Evolutionary conservation across 495 filamentous ascomycete species (phyloP).

Genomic region (Corynascus novoguineensis): DNA sequence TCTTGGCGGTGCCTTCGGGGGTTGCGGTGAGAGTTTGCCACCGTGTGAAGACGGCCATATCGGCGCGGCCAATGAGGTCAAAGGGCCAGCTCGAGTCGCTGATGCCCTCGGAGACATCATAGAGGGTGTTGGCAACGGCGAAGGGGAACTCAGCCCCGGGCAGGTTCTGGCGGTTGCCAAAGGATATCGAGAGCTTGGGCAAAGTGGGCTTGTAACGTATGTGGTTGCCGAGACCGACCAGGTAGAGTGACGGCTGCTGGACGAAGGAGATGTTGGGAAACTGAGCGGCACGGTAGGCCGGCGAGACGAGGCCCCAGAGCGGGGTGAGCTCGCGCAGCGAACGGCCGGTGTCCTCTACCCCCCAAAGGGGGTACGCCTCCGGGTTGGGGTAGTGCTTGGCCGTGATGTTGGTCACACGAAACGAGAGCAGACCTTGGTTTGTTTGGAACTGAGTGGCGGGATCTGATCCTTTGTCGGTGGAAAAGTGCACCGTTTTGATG

Average conservation of each 20-base stretch:
- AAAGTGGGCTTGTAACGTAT: neutral
- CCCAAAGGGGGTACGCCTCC: constrained; percentile 30
- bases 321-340: constrained; percentile 21
- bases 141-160: constrained; percentile 11
- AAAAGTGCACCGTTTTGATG: constrained; percentile 41
- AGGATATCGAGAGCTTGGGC: neutral
- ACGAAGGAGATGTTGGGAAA: constrained; percentile 28
- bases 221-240: constrained; percentile 17
- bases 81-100: neutral
- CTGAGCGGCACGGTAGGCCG: constrained; percentile 19
- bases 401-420: constrained; percentile 23
- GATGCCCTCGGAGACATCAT: neutral
- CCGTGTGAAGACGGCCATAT: constrained; percentile 28
- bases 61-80: constrained; percentile 32
- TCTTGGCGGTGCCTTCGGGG: constrained; percentile 17
- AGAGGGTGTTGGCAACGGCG: constrained; percentile 3
- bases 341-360: constrained; percentile 30
- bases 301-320: constrained; percentile 35
- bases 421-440: constrained; percentile 15
- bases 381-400: constrained; percentile 26
- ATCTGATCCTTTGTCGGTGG: neutral
- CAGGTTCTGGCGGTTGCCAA: neutral
- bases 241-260: constrained; percentile 25
- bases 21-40: constrained; percentile 33
- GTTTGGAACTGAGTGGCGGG: constrained; percentile 27